Percentiles rank a stretch among this genome's conserved stretches.
phyloP scores from a whole-genome alignment of 495 filamentous ascomycete species.

The Ramalina peruviana region DNA sequence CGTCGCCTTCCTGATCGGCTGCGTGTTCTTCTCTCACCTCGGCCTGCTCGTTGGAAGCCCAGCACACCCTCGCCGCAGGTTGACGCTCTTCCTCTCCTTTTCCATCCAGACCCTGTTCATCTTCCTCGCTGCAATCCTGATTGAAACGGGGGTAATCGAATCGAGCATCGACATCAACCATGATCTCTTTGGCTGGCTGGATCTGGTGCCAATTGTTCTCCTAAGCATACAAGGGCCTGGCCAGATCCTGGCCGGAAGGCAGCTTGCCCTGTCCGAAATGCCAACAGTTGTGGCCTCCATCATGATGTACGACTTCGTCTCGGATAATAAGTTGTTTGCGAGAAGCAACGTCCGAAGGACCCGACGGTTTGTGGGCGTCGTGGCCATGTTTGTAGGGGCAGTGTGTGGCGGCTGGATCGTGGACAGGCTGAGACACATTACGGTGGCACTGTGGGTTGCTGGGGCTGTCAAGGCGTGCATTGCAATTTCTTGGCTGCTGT shows the following conservation, averaged over 20 bases:
- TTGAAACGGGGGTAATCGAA: constrained; percentile 35
- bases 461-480: constrained; percentile 38
- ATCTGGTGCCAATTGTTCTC: constrained; percentile 44
- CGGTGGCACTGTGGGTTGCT: constrained; percentile 42
- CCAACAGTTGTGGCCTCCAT: constrained; percentile 59
- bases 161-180: constrained; percentile 18
- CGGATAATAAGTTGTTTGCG: constrained; percentile 35
- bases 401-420: constrained; percentile 48
- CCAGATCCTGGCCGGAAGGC: constrained; percentile 47
- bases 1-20: constrained; percentile 37
- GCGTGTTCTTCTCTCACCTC: constrained; percentile 28
- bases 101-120: constrained; percentile 37
- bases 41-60: constrained; percentile 23
- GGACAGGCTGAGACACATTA: constrained; percentile 28
- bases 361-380: constrained; percentile 41
- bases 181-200: constrained; percentile 24
- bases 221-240: constrained; percentile 59
- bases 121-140: constrained; percentile 41
- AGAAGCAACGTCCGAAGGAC: constrained; percentile 47
- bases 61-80: constrained; percentile 20
- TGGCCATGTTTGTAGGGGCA: constrained; percentile 42
- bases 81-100: constrained; percentile 41
- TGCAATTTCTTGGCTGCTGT: constrained; percentile 28
- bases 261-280: constrained; percentile 51
- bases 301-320: constrained; percentile 52